Conservation (phyloP, 139 green algal species). For the Desmodesmus armatus region DNA sequence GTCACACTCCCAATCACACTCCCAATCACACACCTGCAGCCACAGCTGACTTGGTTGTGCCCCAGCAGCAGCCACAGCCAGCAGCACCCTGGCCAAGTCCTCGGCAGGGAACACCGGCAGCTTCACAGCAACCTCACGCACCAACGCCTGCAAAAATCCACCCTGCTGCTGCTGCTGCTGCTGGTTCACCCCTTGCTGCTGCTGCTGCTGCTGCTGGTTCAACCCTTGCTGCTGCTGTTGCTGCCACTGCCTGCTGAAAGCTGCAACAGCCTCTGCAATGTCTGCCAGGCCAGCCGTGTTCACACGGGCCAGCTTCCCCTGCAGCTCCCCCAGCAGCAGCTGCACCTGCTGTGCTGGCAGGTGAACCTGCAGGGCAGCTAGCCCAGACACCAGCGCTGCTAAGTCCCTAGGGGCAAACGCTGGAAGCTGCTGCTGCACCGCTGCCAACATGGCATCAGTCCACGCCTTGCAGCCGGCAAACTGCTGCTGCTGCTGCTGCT, state of each 20-base stretch:
- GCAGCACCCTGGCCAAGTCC: slow-evolving; percentile 29
- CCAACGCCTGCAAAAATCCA: neutral
- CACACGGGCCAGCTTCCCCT: slow-evolving; percentile 31
- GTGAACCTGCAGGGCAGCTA: slow-evolving; percentile 23
- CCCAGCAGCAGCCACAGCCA: neutral
- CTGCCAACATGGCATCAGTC: neutral
- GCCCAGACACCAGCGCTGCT: slow-evolving; percentile 25
- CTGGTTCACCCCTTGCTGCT: neutral
- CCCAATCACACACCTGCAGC: slow-evolving; percentile 1
- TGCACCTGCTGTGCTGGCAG: neutral
- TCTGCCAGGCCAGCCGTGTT: slow-evolving; percentile 26
- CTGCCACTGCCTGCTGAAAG: slow-evolving; percentile 3
- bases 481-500: slow-evolving; percentile 13
- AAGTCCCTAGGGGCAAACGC: slow-evolving; percentile 33
- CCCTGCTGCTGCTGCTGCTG: neutral
- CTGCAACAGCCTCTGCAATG: slow-evolving; percentile 7
- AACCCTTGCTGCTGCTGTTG: slow-evolving; percentile 8
- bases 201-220: slow-evolving; percentile 15
- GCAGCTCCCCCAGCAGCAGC: neutral
- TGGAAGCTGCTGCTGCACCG: slow-evolving; percentile 16
- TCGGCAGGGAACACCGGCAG: slow-evolving; percentile 35
- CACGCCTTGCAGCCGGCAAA: neutral
- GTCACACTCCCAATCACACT: neutral
- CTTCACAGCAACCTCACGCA: slow-evolving; percentile 25
- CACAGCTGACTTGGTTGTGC: neutral